Base-by-base conservation (phyloP, 2,329 filamentous ascomycete species). In the Phialemoniopsis sp. region DNA sequence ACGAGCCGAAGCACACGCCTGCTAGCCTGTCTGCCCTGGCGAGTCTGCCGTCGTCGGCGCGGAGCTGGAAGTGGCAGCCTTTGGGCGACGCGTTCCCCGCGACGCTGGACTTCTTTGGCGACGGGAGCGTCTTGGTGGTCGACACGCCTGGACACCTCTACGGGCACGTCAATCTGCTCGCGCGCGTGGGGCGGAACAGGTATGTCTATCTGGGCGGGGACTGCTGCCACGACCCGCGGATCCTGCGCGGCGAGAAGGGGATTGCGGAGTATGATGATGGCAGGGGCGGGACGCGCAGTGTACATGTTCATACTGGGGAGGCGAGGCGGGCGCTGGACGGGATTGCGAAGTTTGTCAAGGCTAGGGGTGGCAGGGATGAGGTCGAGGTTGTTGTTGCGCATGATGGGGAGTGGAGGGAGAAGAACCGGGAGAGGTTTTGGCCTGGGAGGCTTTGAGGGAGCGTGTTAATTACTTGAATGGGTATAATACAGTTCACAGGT, bases 191-290 rank as follows among this genome's bases (percentile, higher is more conserved):
- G 0, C 52, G 58, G 5, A 40, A 47, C 33, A 62, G 60, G 30
- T 75, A 68, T 58, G 56, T 74, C 1, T 71, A 68, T 47, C 62
- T 79, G 1, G 69, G 64, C 8, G 74, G 72, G 1, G 74, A 79
- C 48, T 67, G 68, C 26, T 78, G 69, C 43, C 75, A 79, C 46
- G 72, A 78, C 49, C 55, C 56, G 1, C 51, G 74, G 30, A 62
- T 78, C 3, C 51, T 78, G 51, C 66, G 55, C 2, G 71, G 72
- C 3, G 72, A 77, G 50, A 72, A 64, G 45, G 67, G 59, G 1
- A 72, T 79, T 37, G 75, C 72, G 3, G 52, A 66, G 38, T 78
- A 71, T 54, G 59, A 67, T 34, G 67, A 73, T 45, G 62, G 60
- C 3, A 55, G 54, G 16, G 71, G 72, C 2, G 59, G 61, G 4